Evolutionary conservation across 1,139 yeast species (phyloP).

Genomic region (Geotrichum histeridarum): DNA sequence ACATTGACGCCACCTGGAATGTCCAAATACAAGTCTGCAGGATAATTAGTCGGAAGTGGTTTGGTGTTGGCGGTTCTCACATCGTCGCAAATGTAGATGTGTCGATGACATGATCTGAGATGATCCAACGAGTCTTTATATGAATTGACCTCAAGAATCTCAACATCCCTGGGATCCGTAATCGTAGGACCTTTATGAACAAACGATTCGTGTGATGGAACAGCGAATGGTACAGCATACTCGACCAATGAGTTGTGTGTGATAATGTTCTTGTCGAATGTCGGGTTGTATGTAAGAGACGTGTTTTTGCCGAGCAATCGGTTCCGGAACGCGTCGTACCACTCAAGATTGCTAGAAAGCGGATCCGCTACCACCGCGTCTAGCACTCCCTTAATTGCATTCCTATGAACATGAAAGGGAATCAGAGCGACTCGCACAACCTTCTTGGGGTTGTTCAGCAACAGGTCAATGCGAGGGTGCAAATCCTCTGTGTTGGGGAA

Average conservation of each 20-base stretch:
- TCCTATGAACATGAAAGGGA: constrained; percentile 30
- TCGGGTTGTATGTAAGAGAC: constrained; percentile 31
- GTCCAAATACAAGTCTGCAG: constrained; percentile 29
- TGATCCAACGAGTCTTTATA: constrained; percentile 34
- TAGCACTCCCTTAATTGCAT: constrained; percentile 29
- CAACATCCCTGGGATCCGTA: constrained; percentile 2
- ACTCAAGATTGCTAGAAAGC: constrained; percentile 33
- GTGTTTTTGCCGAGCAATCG: constrained; percentile 36
- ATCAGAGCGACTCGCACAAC: constrained; percentile 29
- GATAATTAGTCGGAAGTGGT: constrained; percentile 23
- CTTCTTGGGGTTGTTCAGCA: constrained; percentile 10
- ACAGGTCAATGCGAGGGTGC: constrained; percentile 26
- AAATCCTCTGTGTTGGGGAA: constrained; percentile 19
- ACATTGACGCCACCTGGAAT: constrained; percentile 16
- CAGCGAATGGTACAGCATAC: constrained; percentile 35
- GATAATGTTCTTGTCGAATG: constrained; percentile 31
- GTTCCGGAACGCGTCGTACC: constrained; percentile 32
- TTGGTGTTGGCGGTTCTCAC: constrained; percentile 23
- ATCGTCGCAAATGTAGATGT: constrained; percentile 27
- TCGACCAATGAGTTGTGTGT: constrained; percentile 38
- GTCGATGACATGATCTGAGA: constrained; percentile 30
- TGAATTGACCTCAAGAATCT: constrained; percentile 30
- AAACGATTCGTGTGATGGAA: constrained; percentile 17
- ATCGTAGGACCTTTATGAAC: constrained; percentile 11
- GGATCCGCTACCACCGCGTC: constrained; percentile 38